These are phyloP conservation scores for Boletus albobrunnescens DNA, from an alignment of 1,284 basidiomycete species.

Conservation along the genomic window DNA sequence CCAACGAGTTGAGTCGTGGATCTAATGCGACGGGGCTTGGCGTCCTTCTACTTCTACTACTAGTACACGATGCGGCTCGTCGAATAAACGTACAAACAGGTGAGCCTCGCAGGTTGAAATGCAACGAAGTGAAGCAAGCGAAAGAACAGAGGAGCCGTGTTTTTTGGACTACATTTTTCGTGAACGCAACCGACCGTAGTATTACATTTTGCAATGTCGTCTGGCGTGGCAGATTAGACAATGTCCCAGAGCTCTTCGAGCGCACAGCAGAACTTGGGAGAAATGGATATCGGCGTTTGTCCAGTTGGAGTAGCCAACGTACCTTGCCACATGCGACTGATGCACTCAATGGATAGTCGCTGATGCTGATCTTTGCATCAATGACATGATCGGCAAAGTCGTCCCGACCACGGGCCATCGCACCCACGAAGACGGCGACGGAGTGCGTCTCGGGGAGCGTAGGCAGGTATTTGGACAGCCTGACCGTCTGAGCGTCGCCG, in stretches of 20 bases:
- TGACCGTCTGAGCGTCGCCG: constrained; percentile 83
- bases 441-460: constrained; percentile 83
- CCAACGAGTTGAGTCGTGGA: constrained; percentile 33
- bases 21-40: constrained; percentile 33
- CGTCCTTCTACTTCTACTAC: constrained; percentile 27
- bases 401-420: constrained; percentile 93
- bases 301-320: constrained; percentile 22
- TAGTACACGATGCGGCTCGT: constrained; percentile 27
- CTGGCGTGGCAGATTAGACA: constrained; percentile 34
- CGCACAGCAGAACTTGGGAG: constrained; percentile 62
- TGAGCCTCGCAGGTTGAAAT: constrained; percentile 38
- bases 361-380: constrained; percentile 97
- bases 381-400: constrained; percentile 97
- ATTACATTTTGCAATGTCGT: constrained; percentile 16
- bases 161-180: too few species aligned
- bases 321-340: constrained; percentile 97
- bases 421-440: constrained; percentile 94
- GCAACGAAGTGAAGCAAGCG: constrained; percentile 22
- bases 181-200: too few species aligned
- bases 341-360: constrained; percentile 91
- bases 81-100: constrained; percentile 20
- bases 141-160: neutral
- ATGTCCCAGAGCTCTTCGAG: constrained; percentile 63
- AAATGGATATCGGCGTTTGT: constrained; percentile 4
- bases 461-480: constrained; percentile 80